Evolutionary conservation across 2,329 filamentous ascomycete genomes (phyloP), one percentile per base, ranked within the genome.

Genomic region (Neocucurbitaria cava): DNA sequence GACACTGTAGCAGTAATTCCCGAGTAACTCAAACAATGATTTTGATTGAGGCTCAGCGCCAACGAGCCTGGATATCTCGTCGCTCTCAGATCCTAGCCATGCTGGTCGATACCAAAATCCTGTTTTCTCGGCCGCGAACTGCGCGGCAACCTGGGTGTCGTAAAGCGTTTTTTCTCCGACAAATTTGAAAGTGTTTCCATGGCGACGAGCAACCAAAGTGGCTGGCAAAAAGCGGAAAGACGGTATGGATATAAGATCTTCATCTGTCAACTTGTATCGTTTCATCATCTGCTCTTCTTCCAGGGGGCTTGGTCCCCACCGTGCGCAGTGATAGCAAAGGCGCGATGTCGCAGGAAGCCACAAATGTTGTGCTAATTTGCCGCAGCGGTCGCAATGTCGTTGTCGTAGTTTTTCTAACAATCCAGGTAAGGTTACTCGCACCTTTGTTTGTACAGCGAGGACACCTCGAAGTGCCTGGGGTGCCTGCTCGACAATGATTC

Each of bases 371-470:
- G 49, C 42, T 52, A 36, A 41, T 36, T 47, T 47, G 49, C 38
- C 49, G 41, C 49, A 52, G 21, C 30, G 23, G 38, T 52, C 43
- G 43, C 49, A 52, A 33, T 52, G 43, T 42, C 49, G 33, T 52
- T 52, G 43, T 15, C 49, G 43, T 41, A 52, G 36, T 35, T 52
- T 52, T 30, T 46, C 10, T 42, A 52, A 15, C 23, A 52, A 31
- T 8, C n/a, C 30, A 31, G 24, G 23, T 36, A 52, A 9, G 43
- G 21, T 46, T 21, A 42, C 49, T 42, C 21, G 23, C 33, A 46
- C 44, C 23, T 52, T 47, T 24, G 30, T 52, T 47, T 52, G 49
- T 52, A 52, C 49, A 46, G 43, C 49, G 47, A 46, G 49, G 35
- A 52, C 42, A 33, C 49, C 49, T 43, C 43, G 6, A 42, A 52